phyloP scores from a whole-genome alignment of 116 monocot species.

The Phalaenopsis hybrid region DNA sequence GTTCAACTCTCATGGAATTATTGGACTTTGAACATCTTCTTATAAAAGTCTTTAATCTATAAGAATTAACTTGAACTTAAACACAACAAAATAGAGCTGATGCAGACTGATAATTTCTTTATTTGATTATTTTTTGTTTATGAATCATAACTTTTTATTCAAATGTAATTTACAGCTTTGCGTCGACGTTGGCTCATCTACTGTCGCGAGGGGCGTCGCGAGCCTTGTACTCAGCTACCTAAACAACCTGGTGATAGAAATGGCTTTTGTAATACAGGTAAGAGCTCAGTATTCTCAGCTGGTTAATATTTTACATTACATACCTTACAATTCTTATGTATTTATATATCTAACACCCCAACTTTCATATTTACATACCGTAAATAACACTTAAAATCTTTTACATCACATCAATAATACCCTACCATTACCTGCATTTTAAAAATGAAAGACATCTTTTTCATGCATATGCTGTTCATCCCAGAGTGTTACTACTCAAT shows the following conservation, averaged over 20 bases:
- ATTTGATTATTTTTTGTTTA: not conserved
- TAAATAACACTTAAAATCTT: too few relatives aligned
- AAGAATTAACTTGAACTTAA: not conserved
- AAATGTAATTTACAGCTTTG: slow-evolving; percentile 34
- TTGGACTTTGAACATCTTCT: too few relatives aligned
- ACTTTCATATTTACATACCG: too few relatives aligned
- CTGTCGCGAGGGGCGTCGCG: slow-evolving; percentile 49
- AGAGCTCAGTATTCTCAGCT: not conserved
- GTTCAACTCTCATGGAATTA: too few relatives aligned
- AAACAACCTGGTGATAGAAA: slow-evolving; percentile 70
- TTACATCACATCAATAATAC: too few relatives aligned
- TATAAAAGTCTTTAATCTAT: not conserved
- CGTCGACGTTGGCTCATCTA: slow-evolving; percentile 56
- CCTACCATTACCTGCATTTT: too few relatives aligned
- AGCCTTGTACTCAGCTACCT: slow-evolving; percentile 62
- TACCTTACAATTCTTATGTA: too few relatives aligned
- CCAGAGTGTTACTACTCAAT: too few relatives aligned
- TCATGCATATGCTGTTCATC: too few relatives aligned
- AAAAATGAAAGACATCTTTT: too few relatives aligned
- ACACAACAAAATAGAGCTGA: not conserved
- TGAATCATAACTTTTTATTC: not conserved
- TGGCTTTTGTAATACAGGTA: slow-evolving; percentile 80
- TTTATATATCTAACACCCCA: too few relatives aligned
- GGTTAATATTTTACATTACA: not conserved
- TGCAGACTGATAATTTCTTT: not conserved